These are phyloP conservation scores for Plasmodium reichenowi DNA, from an alignment of 169 alveolate genomes.

Conservation along the genomic window DNA sequence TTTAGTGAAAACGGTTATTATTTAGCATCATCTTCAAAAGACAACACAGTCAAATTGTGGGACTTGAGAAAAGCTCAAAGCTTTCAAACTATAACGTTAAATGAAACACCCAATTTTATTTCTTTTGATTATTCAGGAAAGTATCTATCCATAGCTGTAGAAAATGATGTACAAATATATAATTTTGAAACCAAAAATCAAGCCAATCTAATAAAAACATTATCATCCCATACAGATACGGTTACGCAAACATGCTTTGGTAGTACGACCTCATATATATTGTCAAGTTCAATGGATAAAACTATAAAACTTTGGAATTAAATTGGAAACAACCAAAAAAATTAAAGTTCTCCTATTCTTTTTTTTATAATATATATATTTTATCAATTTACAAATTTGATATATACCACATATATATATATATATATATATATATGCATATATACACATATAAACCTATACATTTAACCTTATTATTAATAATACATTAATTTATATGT, in stretches of 20 bases:
- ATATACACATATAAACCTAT: too few species aligned
- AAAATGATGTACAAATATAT: conserved; percentile 55
- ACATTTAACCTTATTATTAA: too few species aligned
- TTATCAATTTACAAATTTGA: too few species aligned
- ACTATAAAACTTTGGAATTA: conserved; percentile 78
- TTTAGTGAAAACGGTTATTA: conserved; percentile 91
- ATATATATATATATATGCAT: too few species aligned
- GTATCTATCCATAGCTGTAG: conserved; percentile 65
- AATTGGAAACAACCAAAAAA: too few species aligned
- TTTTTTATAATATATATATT: too few species aligned
- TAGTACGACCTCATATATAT: conserved; percentile 69
- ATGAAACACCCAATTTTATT: conserved; percentile 78
- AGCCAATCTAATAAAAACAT: conserved; percentile 55
- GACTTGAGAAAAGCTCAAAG: conserved; percentile 85
- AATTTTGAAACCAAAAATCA: conserved; percentile 75
- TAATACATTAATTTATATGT: too few species aligned
- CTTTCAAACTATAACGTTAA: conserved; percentile 79
- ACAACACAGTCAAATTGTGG: conserved; percentile 85
- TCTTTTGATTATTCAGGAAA: conserved; percentile 84
- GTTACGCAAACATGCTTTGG: conserved; percentile 80
- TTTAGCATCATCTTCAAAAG: conserved; percentile 86
- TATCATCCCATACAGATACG: conserved; percentile 76
- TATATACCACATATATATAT: too few species aligned
- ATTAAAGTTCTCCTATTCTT: too few species aligned
- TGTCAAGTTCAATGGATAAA: conserved; percentile 79